These are phyloP conservation scores for Dactylellina drechsleri DNA, from an alignment of 2,329 filamentous ascomycete genomes.

Conservation along the genomic window DNA sequence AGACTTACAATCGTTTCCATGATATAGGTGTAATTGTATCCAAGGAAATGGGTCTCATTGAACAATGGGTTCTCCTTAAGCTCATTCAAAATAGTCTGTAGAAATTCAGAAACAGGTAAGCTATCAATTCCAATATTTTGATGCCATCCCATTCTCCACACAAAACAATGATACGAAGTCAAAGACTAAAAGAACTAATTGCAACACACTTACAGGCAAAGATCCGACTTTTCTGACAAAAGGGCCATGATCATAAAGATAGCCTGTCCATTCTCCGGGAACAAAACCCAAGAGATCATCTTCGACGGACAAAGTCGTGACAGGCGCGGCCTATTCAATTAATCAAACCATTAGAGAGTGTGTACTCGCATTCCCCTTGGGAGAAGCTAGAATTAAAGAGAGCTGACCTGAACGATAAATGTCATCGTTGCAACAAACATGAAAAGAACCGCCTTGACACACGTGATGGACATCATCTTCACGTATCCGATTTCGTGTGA, in stretches of 20 bases:
- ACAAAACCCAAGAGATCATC: too few species aligned
- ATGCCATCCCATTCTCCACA: not conserved
- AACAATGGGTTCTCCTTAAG: not conserved
- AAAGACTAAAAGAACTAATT: not conserved
- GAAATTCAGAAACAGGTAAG: not conserved
- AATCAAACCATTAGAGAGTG: too few species aligned
- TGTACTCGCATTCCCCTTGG: too few species aligned
- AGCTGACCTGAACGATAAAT: too few species aligned
- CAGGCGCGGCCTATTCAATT: too few species aligned
- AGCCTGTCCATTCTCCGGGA: not conserved
- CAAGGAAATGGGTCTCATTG: conserved; percentile 9
- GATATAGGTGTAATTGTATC: conserved; percentile 1
- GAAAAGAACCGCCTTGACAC: too few species aligned
- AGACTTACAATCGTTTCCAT: not conserved
- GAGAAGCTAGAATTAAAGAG: too few species aligned
- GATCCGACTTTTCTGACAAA: not conserved
- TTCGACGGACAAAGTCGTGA: too few species aligned
- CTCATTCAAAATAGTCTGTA: not conserved
- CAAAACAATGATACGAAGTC: not conserved
- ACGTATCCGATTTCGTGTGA: too few species aligned
- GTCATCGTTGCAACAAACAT: too few species aligned
- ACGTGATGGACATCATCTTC: too few species aligned
- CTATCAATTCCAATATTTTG: not conserved
- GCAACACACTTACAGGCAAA: not conserved
- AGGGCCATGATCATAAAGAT: not conserved